A percentile compares a stretch with the other conserved stretches of the same genome.
These are phyloP conservation scores for Hypoxylon sp. DNA, from an alignment of 2,329 filamentous ascomycete species.

Conservation along the genomic window DNA sequence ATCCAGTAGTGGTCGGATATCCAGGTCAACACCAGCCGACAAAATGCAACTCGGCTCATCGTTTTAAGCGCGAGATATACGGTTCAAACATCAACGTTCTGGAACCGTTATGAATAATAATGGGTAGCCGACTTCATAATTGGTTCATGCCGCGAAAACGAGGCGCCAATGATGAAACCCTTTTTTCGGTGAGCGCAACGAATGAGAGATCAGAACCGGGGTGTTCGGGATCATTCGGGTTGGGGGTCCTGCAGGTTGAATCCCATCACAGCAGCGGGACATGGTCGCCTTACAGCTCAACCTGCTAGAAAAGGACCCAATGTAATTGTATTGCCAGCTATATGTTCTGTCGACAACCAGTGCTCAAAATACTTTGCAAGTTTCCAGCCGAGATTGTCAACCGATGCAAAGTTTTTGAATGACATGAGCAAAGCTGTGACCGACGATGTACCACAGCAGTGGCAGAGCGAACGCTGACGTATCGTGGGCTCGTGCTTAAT, in stretches of 20 bases:
- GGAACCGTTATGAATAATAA: background rate
- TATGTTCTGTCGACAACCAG: background rate
- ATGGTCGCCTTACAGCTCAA: background rate
- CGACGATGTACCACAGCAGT: background rate
- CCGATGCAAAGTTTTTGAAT: background rate
- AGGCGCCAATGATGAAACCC: background rate
- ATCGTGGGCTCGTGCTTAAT: background rate
- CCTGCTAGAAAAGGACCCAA: background rate
- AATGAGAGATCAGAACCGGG: background rate
- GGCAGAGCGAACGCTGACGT: background rate
- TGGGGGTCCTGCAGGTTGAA: background rate
- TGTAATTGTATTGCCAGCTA: background rate
- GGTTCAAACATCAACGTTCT: background rate
- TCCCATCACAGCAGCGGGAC: background rate
- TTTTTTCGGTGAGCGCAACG: background rate
- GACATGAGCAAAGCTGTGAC: background rate
- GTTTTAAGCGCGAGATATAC: background rate
- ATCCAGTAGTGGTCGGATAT: background rate
- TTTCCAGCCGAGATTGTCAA: background rate
- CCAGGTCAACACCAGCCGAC: background rate
- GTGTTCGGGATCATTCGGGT: conserved; percentile 1
- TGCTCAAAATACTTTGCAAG: background rate
- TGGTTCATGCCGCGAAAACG: background rate
- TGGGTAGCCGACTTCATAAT: background rate
- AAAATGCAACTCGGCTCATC: background rate